Percentiles rank a stretch among this genome's conserved stretches.
Evolutionary conservation across 495 filamentous ascomycete species (phyloP).

Genomic region (Aspergillus ellipticus): DNA sequence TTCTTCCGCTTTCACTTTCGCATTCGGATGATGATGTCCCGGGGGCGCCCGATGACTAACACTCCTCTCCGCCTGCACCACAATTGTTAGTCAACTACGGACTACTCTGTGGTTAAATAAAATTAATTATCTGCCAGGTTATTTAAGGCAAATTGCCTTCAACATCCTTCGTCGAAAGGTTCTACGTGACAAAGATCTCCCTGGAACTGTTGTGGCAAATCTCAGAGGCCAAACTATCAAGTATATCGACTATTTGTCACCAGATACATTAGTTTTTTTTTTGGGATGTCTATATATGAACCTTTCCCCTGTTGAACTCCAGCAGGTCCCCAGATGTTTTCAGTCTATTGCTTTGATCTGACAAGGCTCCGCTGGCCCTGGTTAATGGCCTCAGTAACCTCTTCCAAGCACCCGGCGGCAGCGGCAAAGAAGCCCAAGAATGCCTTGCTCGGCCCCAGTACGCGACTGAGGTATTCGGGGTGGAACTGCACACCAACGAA

Average conservation of each 20-base stretch:
- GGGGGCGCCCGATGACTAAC: background rate
- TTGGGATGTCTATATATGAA: too few relatives aligned
- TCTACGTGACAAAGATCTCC: background rate
- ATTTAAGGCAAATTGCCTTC: too few relatives aligned
- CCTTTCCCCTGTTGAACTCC: background rate
- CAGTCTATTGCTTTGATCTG: conserved; percentile 3
- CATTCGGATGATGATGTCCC: background rate
- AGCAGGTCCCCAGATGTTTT: too few relatives aligned
- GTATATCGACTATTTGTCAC: too few relatives aligned
- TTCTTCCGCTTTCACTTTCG: too few relatives aligned
- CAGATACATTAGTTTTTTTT: too few relatives aligned
- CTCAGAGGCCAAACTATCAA: too few relatives aligned
- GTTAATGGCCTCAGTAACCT: conserved; percentile 29
- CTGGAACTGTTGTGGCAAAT: too few relatives aligned
- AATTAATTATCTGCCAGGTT: too few relatives aligned
- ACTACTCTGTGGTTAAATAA: too few relatives aligned
- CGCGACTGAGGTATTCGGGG: conserved; percentile 74
- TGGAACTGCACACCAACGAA: conserved; percentile 91
- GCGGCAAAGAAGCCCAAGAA: conserved; percentile 88
- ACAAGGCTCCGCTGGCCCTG: conserved; percentile 5
- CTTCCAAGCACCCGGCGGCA: conserved; percentile 59
- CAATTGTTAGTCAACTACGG: too few relatives aligned
- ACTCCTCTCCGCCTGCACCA: background rate
- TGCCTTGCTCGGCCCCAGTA: conserved; percentile 69
- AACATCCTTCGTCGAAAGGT: background rate